Base-by-base conservation (phyloP, 2,329 filamentous ascomycete genomes). In the Monosporascus sp. region DNA sequence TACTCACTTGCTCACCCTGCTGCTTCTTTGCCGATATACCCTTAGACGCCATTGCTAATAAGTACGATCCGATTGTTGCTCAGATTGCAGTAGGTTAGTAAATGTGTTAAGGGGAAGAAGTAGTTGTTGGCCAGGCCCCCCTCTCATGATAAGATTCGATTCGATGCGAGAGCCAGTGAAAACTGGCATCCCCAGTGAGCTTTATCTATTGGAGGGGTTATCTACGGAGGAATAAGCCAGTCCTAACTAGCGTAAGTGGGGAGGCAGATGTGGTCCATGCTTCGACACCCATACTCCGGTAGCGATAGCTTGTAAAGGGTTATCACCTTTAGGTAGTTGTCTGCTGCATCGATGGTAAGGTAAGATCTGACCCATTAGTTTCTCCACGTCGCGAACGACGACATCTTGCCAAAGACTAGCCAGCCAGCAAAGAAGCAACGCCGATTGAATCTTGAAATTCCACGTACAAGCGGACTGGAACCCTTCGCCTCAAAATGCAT, bases 401-500 rank as follows among this genome's bases (percentile, higher is more conserved):
- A 35, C 9, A 9, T 14, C 31, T 31, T 14, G 31, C 31, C 31
- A 4, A 35, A 35, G n/a, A 35, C 9, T 14, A 35, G 31, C 31
- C 5, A 35, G 31, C 31, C 11, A 35, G 31, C 39, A 14, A 20
- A 14, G 18, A 18, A 43, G 8, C 18, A 43, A 20, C 11, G 14
- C 14, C 18, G 24, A 20, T 14, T 20, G 39, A 24, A 24, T 24
- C 11, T 20, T 44, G 14, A 9, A 22, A 14, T n/a, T 25, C 41
- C 14, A 44, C 22, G 15, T 15, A 7, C 1, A 25, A 27, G 15
- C 15, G 17, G 11, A 25, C 11, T 46, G 1, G 31, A 35, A 35
- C 9, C 4, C 31, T 14, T 14, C 31, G 31, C 31, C 17, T 27
- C 70, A 82, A 64, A 45, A 99, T 99, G 94, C 94, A 99, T 89